Percentiles rank a stretch among this genome's conserved stretches.
Conservation (phyloP, 2,329 filamentous ascomycete species). For the Aureobasidium musti region DNA sequence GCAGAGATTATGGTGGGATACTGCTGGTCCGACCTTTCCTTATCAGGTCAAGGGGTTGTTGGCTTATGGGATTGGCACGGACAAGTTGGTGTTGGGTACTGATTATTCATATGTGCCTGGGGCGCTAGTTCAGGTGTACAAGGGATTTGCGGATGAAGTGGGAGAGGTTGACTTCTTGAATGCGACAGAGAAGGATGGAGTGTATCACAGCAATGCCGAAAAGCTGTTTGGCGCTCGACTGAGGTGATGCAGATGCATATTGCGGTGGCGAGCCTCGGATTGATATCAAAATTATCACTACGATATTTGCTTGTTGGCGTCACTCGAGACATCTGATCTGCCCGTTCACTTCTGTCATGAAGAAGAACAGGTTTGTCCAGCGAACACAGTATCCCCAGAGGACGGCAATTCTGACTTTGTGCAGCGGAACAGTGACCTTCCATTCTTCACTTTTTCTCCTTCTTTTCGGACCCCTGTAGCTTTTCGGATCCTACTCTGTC, state of each 20-base stretch:
- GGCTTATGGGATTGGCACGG: neutral
- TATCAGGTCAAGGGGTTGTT: neutral
- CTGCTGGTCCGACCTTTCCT: neutral
- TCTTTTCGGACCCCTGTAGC: too few species aligned
- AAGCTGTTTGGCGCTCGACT: conserved; percentile 1
- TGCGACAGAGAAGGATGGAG: neutral
- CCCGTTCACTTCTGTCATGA: too few species aligned
- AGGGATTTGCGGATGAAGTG: neutral
- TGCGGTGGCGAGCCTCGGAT: neutral
- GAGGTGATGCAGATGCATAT: neutral
- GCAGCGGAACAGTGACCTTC: too few species aligned
- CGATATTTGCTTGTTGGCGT: too few species aligned
- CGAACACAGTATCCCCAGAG: too few species aligned
- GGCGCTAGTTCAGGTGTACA: neutral
- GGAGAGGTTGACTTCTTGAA: neutral
- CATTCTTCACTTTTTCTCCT: too few species aligned
- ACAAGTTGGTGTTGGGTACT: neutral
- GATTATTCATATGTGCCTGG: neutral
- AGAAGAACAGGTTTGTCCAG: too few species aligned
- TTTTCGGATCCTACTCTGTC: too few species aligned
- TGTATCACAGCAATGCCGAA: neutral
- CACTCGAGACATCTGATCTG: too few species aligned
- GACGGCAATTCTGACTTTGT: too few species aligned
- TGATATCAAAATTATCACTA: too few species aligned
- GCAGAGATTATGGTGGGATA: conserved; percentile 11